These are phyloP conservation scores for Ascochyta clinopodiicola DNA, from an alignment of 2,329 filamentous ascomycete genomes.

Conservation along the genomic window DNA sequence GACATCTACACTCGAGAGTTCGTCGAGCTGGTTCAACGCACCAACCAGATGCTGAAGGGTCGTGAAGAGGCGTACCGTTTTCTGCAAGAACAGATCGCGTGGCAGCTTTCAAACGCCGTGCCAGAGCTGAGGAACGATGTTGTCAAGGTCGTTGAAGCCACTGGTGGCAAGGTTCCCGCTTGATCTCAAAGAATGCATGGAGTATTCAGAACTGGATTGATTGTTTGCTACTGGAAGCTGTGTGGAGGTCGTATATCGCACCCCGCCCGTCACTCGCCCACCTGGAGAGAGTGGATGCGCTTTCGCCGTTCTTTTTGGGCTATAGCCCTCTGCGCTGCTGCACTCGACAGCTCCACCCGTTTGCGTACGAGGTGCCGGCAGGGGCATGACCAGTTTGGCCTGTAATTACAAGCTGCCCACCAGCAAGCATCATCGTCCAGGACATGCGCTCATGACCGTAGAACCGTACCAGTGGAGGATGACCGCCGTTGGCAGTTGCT, in stretches of 20 bases:
- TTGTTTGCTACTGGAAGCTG: neutral
- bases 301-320: neutral
- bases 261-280: no score
- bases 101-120: conserved; percentile 64
- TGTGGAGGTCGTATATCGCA: no score
- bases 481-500: neutral
- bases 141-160: conserved; percentile 56
- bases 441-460: neutral
- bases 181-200: conserved; percentile 6
- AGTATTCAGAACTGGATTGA: neutral
- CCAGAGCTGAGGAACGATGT: conserved; percentile 64
- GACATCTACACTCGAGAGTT: conserved; percentile 72
- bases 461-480: neutral
- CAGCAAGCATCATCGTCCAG: neutral
- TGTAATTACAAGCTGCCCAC: neutral
- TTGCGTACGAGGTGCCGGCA: neutral
- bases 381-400: neutral
- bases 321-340: neutral
- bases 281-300: no score
- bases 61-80: conserved; percentile 64
- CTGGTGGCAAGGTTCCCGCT: conserved; percentile 47
- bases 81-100: conserved; percentile 65
- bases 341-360: neutral
- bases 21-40: conserved; percentile 67
- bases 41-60: conserved; percentile 68